These are phyloP conservation scores for Eucalyptus albens DNA, from an alignment of 345 rosid genomes.

Conservation along the genomic window DNA sequence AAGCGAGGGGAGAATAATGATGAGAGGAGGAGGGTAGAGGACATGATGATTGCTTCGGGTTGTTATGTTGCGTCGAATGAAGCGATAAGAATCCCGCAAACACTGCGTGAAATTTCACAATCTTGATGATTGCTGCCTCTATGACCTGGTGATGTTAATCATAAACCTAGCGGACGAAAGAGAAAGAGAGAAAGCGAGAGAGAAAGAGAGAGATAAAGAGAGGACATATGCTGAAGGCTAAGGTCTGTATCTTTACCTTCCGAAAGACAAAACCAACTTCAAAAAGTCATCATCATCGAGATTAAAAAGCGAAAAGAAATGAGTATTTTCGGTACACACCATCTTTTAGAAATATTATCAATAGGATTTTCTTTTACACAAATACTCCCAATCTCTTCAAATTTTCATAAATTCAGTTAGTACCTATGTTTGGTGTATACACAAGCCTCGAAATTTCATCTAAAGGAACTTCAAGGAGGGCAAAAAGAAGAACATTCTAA, in stretches of 20 bases:
- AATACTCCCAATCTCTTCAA: neutral
- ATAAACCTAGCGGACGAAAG: neutral
- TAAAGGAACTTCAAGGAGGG: neutral
- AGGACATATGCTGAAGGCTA: neutral
- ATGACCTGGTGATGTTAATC: neutral
- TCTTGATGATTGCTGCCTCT: neutral
- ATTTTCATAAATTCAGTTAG: neutral
- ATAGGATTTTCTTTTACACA: neutral
- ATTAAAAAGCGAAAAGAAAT: neutral
- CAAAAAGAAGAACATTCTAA: neutral
- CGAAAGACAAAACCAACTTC: neutral
- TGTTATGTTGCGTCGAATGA: neutral
- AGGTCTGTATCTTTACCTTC: neutral
- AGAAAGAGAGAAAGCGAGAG: neutral
- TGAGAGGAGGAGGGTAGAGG: constrained; percentile 22
- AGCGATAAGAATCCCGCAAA: neutral
- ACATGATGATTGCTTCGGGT: constrained; percentile 29
- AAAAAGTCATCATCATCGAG: neutral
- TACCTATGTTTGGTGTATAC: neutral
- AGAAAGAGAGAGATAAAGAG: neutral
- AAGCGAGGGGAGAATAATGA: constrained; percentile 20
- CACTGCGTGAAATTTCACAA: neutral
- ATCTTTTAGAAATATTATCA: neutral
- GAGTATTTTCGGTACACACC: neutral
- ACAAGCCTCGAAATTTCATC: neutral